These are phyloP conservation scores for Leptographium galeiforme DNA, from an alignment of 2,329 filamentous ascomycete genomes.

Conservation along the genomic window DNA sequence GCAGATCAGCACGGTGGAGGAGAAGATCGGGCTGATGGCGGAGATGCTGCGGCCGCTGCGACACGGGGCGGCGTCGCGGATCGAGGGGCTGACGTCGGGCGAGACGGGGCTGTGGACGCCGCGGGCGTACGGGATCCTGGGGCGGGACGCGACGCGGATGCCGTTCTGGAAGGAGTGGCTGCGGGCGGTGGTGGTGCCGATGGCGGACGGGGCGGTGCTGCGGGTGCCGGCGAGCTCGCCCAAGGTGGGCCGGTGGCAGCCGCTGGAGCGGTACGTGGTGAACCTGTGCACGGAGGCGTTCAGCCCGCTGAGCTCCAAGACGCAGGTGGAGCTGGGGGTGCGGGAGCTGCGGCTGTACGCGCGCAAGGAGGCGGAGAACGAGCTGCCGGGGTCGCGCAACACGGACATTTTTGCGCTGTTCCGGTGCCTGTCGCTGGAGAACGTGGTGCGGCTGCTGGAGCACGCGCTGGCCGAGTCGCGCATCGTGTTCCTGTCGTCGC, in stretches of 20 bases:
- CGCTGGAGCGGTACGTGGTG: constrained; percentile 89
- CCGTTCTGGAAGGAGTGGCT: constrained; percentile 99
- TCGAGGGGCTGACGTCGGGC: constrained; percentile 87
- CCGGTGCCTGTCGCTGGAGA: constrained; percentile 75
- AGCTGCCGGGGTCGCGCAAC: constrained; percentile 81
- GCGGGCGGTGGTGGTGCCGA: constrained; percentile 82
- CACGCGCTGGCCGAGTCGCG: constrained; percentile 86
- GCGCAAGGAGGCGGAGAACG: constrained; percentile 82
- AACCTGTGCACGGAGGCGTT: constrained; percentile 93
- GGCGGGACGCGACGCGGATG: constrained; percentile 68
- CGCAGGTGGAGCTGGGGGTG: constrained; percentile 83
- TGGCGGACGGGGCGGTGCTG: constrained; percentile 76
- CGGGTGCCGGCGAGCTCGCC: constrained; percentile 81
- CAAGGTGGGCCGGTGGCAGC: constrained; percentile 87
- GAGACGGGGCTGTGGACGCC: constrained; percentile 96
- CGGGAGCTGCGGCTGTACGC: constrained; percentile 86
- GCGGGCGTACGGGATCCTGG: constrained; percentile 82
- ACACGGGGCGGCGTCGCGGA: constrained; percentile 91
- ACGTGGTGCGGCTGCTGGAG: constrained; percentile 86
- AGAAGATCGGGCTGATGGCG: constrained; percentile 94
- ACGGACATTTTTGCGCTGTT: constrained; percentile 91
- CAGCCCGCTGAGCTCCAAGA: constrained; percentile 83
- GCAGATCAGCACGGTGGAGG: constrained; percentile 87
- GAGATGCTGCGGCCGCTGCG: constrained; percentile 85
- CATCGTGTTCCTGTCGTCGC: constrained; percentile 90